A percentile compares a stretch with the other conserved stretches of the same genome.
phyloP scores from a whole-genome alignment of 257 asterid genomes.

The Solanum stenotomum region DNA sequence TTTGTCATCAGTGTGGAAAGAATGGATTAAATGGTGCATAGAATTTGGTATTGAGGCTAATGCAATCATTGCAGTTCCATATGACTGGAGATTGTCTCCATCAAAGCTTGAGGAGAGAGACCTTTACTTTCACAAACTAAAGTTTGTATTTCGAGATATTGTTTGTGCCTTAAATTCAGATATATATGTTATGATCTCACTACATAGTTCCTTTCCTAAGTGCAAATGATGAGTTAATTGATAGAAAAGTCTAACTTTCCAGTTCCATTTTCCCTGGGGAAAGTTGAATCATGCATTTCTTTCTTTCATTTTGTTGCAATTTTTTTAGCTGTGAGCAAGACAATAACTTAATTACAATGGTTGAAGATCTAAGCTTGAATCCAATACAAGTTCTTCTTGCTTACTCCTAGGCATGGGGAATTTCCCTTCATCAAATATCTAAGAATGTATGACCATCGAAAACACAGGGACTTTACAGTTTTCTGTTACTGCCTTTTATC shows the following conservation, averaged over 20 bases:
- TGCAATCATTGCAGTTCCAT: constrained; percentile 91
- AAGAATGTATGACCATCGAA: not conserved
- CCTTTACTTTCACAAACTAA: constrained; percentile 92
- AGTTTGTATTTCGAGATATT: constrained; percentile 34
- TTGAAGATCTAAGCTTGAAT: not conserved
- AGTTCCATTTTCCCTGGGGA: not conserved
- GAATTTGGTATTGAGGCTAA: constrained; percentile 97
- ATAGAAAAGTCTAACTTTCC: not conserved
- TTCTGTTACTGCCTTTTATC: not conserved
- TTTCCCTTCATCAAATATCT: not conserved
- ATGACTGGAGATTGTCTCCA: constrained; percentile 97
- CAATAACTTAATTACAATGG: not conserved
- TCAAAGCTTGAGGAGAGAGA: constrained; percentile 97
- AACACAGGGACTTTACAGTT: not conserved
- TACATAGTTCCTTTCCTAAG: not conserved
- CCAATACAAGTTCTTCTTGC: not conserved
- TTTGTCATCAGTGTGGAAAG: constrained; percentile 98
- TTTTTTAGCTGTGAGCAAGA: not conserved
- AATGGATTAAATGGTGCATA: constrained; percentile 99
- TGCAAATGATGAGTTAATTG: not conserved
- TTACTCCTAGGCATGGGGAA: not conserved
- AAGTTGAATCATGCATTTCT: not conserved
- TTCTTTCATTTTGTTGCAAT: not conserved
- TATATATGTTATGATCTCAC: not conserved
- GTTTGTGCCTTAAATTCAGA: not conserved